These are phyloP conservation scores for Fraxinus angustifolia DNA, from an alignment of 305 asterid species.

Conservation along the genomic window DNA sequence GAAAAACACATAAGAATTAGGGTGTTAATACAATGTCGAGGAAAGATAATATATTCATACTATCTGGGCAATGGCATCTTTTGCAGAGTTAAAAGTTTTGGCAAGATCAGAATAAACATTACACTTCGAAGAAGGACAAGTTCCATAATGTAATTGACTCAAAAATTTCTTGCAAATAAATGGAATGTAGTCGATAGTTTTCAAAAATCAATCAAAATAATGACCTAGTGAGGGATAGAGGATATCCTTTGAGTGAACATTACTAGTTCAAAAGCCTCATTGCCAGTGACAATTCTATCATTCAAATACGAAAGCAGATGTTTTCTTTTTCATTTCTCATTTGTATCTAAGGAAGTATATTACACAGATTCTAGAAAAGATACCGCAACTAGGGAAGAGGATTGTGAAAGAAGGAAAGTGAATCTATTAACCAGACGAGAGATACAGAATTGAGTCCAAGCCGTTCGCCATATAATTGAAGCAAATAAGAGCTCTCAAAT, in stretches of 20 bases:
- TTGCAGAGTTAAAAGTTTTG: not conserved
- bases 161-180: conserved; percentile 1
- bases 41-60: not conserved
- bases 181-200: not conserved
- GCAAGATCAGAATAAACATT: not conserved
- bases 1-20: conserved; percentile 11
- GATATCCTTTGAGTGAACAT: not conserved
- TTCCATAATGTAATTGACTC: not conserved
- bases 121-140: not conserved
- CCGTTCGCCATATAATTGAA: not conserved
- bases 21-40: conserved; percentile 1
- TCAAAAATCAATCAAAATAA: not conserved
- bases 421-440: not conserved
- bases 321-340: not conserved
- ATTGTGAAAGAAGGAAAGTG: not conserved
- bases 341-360: not conserved
- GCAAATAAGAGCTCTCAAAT: not conserved
- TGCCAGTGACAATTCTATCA: not conserved
- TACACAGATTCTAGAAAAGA: not conserved
- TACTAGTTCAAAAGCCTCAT: conserved; percentile 15
- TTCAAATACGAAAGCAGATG: not conserved
- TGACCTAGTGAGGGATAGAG: not conserved
- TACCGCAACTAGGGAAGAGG: not conserved
- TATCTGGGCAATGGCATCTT: not conserved
- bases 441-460: not conserved